Evolutionary conservation across 352 stramenopile genomes (phyloP).

Genomic region (Pythium dissimile): DNA sequence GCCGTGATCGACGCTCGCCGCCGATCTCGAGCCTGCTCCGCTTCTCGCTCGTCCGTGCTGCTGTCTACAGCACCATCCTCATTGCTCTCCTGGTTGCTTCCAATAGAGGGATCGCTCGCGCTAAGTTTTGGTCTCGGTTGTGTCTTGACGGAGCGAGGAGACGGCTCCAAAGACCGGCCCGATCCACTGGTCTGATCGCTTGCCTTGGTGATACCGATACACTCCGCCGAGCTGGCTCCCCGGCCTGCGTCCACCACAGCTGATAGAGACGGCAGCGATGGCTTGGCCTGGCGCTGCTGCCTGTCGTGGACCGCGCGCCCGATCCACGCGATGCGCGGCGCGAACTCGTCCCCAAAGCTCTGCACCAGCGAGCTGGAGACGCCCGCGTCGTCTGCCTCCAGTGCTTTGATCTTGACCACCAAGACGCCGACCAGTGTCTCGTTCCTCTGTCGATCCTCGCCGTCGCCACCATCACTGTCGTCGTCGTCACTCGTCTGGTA

Average conservation of each 20-base stretch:
- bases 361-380: neutral
- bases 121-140: too few species aligned
- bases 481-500: neutral
- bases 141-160: too few species aligned
- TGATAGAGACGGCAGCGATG: too few species aligned
- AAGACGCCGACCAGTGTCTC: slow-evolving; percentile 2
- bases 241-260: too few species aligned
- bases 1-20: neutral
- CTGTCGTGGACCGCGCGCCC: slow-evolving; percentile 5
- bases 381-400: neutral
- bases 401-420: neutral
- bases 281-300: slow-evolving; percentile 7
- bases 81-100: neutral
- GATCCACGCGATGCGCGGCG: slow-evolving; percentile 12
- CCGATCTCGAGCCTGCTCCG: neutral
- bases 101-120: too few species aligned
- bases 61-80: neutral
- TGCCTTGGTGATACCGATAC: too few species aligned
- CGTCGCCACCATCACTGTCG: neutral
- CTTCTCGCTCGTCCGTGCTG: slow-evolving; percentile 20
- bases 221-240: too few species aligned
- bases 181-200: too few species aligned
- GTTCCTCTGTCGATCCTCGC: neutral
- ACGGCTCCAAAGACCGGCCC: too few species aligned
- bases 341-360: neutral